Evolutionary conservation across 2,329 filamentous ascomycete species (phyloP).

Genomic region (Trichoderma cornu-damae): DNA sequence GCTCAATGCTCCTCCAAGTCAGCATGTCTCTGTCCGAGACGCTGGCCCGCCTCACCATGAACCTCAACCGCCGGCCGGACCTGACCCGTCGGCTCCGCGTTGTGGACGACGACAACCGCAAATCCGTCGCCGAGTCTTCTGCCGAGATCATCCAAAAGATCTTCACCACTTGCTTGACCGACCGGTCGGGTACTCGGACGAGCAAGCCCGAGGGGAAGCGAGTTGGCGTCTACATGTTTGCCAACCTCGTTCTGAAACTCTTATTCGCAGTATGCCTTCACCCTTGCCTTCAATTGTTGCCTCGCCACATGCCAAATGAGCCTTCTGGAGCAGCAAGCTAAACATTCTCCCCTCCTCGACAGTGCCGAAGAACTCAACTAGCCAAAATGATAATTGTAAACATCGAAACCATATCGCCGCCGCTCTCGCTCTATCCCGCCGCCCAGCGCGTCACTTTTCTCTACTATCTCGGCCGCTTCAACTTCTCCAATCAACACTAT

Average conservation of each 20-base stretch:
- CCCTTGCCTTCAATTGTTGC: too few species aligned
- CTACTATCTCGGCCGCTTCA: slow-evolving; percentile 88
- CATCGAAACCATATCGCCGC: slow-evolving; percentile 76
- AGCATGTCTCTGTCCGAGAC: slow-evolving; percentile 77
- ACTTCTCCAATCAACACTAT: slow-evolving; percentile 81
- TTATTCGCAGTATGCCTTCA: slow-evolving; percentile 63
- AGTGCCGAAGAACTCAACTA: slow-evolving; percentile 76
- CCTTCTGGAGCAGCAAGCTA: too few species aligned
- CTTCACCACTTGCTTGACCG: slow-evolving; percentile 83
- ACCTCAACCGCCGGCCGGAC: slow-evolving; percentile 73
- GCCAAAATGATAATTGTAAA: slow-evolving; percentile 87
- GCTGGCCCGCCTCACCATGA: slow-evolving; percentile 77
- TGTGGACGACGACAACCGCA: slow-evolving; percentile 63
- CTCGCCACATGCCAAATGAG: too few species aligned
- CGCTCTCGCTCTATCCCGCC: slow-evolving; percentile 74
- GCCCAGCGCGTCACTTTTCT: slow-evolving; percentile 86
- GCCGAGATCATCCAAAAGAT: slow-evolving; percentile 87
- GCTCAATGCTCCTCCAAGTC: slow-evolving; percentile 75
- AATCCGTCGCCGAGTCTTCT: slow-evolving; percentile 76
- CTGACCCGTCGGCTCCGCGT: slow-evolving; percentile 62
- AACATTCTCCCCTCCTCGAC: not conserved
- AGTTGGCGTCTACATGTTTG: slow-evolving; percentile 82
- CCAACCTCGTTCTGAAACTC: slow-evolving; percentile 83
- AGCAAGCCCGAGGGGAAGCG: slow-evolving; percentile 77
- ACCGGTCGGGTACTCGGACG: slow-evolving; percentile 63